Evolutionary conservation across 164 flowering plant species (phyloP).

Genomic region (Vitis riparia): DNA sequence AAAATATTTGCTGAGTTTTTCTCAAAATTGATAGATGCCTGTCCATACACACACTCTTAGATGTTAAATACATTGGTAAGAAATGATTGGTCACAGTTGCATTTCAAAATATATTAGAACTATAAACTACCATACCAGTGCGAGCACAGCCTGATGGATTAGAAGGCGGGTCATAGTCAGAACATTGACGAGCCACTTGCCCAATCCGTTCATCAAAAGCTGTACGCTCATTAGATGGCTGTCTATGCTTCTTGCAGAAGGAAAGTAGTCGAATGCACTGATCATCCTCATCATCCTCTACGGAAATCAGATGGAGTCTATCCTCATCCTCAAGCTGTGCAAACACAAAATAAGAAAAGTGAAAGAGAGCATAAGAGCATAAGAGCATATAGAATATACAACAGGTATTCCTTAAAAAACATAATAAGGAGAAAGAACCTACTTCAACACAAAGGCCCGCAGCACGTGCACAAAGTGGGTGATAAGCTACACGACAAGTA

Average conservation of each 20-base stretch:
- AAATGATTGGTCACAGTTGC: no score
- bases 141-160: conserved; percentile 99
- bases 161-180: conserved; percentile 59
- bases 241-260: conserved; percentile 92
- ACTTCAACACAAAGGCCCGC: conserved; percentile 99
- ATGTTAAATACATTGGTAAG: no score
- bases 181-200: conserved; percentile 32
- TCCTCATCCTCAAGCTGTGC: conserved; percentile 90
- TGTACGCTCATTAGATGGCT: conserved; percentile 61
- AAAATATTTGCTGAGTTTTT: neutral
- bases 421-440: conserved; percentile 13
- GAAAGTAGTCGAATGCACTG: conserved; percentile 91
- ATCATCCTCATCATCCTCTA: conserved; percentile 84
- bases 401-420: neutral
- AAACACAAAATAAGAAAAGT: conserved; percentile 8
- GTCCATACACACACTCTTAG: no score
- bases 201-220: conserved; percentile 43
- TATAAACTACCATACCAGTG: conserved; percentile 46
- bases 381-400: neutral
- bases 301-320: conserved; percentile 58
- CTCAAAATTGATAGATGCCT: no score
- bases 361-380: neutral
- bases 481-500: conserved; percentile 87
- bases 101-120: no score
- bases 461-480: conserved; percentile 99